A percentile compares a stretch with the other conserved stretches of the same genome.
These are phyloP conservation scores for Aphanoascus verrucosus DNA, from an alignment of 2,329 filamentous ascomycete genomes.

Conservation along the genomic window DNA sequence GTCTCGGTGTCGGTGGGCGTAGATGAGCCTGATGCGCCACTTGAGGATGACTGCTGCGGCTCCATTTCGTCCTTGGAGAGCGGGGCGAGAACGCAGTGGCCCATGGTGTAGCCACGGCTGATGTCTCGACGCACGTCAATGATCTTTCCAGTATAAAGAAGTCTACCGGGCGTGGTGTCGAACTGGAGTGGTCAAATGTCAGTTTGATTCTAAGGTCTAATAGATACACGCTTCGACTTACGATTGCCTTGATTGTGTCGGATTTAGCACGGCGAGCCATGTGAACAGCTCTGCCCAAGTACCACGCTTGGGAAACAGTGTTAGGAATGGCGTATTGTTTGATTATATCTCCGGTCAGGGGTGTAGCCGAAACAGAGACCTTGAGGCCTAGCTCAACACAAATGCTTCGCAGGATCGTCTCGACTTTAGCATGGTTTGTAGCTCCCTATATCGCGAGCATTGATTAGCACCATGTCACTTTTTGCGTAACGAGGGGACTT, in stretches of 20 bases:
- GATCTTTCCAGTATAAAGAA: conserved; percentile 38
- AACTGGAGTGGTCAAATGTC: conserved; percentile 16
- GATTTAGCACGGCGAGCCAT: conserved; percentile 20
- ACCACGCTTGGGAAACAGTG: conserved; percentile 23
- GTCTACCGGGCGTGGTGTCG: conserved; percentile 24
- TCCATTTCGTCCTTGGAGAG: conserved; percentile 17
- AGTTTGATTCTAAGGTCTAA: neutral
- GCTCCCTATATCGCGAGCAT: neutral
- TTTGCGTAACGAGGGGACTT: neutral
- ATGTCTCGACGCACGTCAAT: conserved; percentile 32
- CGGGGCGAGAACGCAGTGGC: conserved; percentile 23
- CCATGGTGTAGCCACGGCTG: conserved; percentile 33
- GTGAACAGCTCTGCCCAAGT: conserved; percentile 20
- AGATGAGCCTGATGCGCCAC: neutral
- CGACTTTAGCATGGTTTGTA: conserved; percentile 13
- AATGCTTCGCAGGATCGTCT: conserved; percentile 18
- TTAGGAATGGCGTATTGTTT: conserved; percentile 21
- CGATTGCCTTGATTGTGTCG: conserved; percentile 35
- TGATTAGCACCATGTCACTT: neutral
- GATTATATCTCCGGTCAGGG: conserved; percentile 18
- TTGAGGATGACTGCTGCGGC: neutral
- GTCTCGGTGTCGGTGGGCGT: conserved; percentile 6
- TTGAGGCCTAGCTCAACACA: conserved; percentile 21
- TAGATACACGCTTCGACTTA: conserved; percentile 19
- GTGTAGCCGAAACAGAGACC: conserved; percentile 16